These are phyloP conservation scores for Phytophthora niederhauseri DNA, from an alignment of 352 stramenopile genomes.

Conservation along the genomic window DNA sequence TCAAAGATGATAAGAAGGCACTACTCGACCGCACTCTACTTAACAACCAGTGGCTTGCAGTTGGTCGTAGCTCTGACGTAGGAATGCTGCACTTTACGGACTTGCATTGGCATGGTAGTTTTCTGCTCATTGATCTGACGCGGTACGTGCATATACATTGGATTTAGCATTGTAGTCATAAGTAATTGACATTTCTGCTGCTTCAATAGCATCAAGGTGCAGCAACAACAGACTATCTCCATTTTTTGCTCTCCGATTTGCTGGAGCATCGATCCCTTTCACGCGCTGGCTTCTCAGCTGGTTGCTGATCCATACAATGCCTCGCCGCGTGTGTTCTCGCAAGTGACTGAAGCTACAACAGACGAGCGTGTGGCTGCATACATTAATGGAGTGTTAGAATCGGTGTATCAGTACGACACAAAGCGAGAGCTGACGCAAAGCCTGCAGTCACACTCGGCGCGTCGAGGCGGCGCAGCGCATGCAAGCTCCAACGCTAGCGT, in stretches of 20 bases:
- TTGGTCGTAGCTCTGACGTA: too few relatives aligned
- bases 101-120: too few relatives aligned
- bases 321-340: neutral
- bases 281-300: neutral
- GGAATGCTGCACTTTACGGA: too few relatives aligned
- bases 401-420: neutral
- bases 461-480: neutral
- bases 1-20: too few relatives aligned
- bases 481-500: constrained; percentile 6
- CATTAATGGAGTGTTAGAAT: neutral
- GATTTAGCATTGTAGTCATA: too few relatives aligned
- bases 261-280: constrained; percentile 13
- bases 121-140: too few relatives aligned
- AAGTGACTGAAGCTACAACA: constrained; percentile 4
- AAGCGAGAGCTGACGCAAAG: neutral
- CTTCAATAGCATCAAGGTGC: constrained; percentile 8
- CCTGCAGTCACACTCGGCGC: neutral
- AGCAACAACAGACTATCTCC: constrained; percentile 10
- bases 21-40: too few relatives aligned
- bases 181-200: too few relatives aligned
- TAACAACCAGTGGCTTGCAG: too few relatives aligned
- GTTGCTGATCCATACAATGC: constrained; percentile 1
- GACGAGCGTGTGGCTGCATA: neutral
- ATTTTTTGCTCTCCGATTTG: constrained; percentile 10
- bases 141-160: too few relatives aligned